These are phyloP conservation scores for Helianthus annuus DNA, from an alignment of 129 eudicot species.

Conservation along the genomic window DNA sequence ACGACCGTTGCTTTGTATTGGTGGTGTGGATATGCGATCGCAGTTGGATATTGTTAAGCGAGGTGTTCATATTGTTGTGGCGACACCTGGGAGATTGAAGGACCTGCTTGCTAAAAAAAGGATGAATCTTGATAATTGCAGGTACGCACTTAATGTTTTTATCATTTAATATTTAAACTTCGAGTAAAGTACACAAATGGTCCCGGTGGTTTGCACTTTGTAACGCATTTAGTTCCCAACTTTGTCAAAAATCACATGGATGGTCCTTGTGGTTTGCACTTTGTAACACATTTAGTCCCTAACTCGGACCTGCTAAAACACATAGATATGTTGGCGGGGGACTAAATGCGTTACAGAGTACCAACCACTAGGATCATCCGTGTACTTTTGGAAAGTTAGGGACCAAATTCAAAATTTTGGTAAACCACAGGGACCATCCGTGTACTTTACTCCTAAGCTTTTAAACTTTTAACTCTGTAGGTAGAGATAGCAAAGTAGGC, in stretches of 20 bases:
- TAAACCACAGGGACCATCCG: too few species aligned
- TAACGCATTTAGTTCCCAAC: too few species aligned
- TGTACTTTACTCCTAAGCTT: too few species aligned
- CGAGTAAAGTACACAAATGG: too few species aligned
- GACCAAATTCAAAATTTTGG: too few species aligned
- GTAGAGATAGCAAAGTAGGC: neutral
- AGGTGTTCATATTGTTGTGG: conserved; percentile 95
- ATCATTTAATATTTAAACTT: neutral
- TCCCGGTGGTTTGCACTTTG: neutral
- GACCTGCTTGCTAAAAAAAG: conserved; percentile 81
- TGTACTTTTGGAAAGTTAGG: too few species aligned
- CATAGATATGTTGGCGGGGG: too few species aligned
- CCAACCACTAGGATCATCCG: too few species aligned
- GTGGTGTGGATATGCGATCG: conserved; percentile 70
- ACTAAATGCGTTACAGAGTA: too few species aligned
- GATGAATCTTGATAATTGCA: conserved; percentile 66
- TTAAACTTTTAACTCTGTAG: neutral
- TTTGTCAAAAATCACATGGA: too few species aligned
- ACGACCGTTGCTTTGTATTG: conserved; percentile 69
- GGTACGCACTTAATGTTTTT: conserved; percentile 36
- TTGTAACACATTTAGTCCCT: too few species aligned
- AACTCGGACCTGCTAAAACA: too few species aligned
- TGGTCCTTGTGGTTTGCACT: neutral
- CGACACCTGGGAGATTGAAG: conserved; percentile 88
- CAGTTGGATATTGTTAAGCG: conserved; percentile 72